phyloP scores from a whole-genome alignment of 345 rosid species.

The Linum tenue region DNA sequence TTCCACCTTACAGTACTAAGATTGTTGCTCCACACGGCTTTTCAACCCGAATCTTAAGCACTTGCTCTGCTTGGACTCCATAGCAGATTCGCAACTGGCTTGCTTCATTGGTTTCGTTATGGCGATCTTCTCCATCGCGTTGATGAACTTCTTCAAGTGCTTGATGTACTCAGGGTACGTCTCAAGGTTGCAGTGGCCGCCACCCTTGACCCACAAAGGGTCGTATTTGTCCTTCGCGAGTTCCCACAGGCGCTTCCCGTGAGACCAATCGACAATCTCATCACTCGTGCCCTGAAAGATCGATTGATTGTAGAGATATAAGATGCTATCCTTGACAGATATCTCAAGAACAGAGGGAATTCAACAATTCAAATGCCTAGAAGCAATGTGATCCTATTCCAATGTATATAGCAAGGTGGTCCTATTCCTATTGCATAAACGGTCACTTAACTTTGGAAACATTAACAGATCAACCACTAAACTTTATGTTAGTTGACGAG shows the following conservation, averaged over 20 bases:
- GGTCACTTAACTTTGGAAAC: no score
- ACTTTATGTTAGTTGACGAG: no score
- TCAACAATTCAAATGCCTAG: neutral
- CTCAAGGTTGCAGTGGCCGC: slow-evolving; percentile 96
- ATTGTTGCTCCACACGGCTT: neutral
- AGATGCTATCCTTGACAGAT: neutral
- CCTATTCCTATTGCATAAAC: no score
- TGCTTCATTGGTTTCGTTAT: slow-evolving; percentile 42
- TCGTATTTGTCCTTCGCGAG: slow-evolving; percentile 81
- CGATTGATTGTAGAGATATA: neutral
- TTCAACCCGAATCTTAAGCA: neutral
- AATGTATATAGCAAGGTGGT: no score
- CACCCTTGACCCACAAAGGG: slow-evolving; percentile 96
- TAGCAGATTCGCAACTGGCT: slow-evolving; percentile 8
- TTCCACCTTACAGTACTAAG: neutral
- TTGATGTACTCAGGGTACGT: slow-evolving; percentile 85
- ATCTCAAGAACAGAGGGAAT: neutral
- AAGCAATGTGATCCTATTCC: neutral
- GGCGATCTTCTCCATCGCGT: slow-evolving; percentile 82
- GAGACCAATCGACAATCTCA: slow-evolving; percentile 81
- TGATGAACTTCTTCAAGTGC: slow-evolving; percentile 69
- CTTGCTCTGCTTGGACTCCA: neutral
- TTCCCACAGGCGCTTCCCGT: slow-evolving; percentile 91
- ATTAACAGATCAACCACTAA: no score
- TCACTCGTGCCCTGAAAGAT: slow-evolving; percentile 72